Evolutionary conservation across 2,329 filamentous ascomycete genomes (phyloP).

Genomic region (Cordyceps cicadae): DNA sequence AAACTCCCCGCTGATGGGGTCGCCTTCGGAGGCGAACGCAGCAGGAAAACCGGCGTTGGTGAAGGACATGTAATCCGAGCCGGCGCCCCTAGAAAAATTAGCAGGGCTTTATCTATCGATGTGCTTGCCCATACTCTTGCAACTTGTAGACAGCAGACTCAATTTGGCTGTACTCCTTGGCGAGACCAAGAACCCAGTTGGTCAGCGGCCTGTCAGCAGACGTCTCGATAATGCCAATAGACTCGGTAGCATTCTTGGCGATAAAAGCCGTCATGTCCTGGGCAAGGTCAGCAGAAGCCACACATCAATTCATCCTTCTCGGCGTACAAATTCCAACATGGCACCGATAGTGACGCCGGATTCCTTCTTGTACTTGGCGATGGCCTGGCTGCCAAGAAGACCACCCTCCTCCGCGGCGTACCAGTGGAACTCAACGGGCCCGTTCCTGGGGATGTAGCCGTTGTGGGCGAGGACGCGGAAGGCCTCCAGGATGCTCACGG

Average conservation of each 20-base stretch:
- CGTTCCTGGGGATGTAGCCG: conserved; percentile 24
- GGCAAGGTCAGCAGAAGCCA: conserved; percentile 48
- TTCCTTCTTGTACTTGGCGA: conserved; percentile 59
- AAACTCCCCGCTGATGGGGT: conserved; percentile 28
- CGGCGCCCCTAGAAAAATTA: conserved; percentile 21
- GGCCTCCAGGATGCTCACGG: conserved; percentile 66
- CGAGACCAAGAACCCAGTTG: conserved; percentile 26
- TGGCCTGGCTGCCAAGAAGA: conserved; percentile 53
- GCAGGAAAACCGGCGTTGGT: conserved; percentile 31
- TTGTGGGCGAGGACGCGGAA: conserved; percentile 54
- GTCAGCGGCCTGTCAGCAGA: conserved; percentile 28
- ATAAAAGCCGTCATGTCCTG: conserved; percentile 34
- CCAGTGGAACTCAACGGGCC: conserved; percentile 66
- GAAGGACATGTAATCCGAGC: conserved; percentile 35
- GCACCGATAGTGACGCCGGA: conserved; percentile 56
- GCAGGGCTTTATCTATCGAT: background rate
- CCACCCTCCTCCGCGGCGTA: conserved; percentile 73
- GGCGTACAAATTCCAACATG: conserved; percentile 54
- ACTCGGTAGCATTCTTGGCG: conserved; percentile 29
- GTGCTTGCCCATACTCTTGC: conserved; percentile 16
- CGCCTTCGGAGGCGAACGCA: conserved; percentile 30
- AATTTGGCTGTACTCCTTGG: conserved; percentile 29
- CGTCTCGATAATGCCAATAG: conserved; percentile 31
- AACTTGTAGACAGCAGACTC: conserved; percentile 27
- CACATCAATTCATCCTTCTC: conserved; percentile 35